Conservation (phyloP, 2,329 filamentous ascomycete species). For the Proliferodiscus dingleyae region DNA sequence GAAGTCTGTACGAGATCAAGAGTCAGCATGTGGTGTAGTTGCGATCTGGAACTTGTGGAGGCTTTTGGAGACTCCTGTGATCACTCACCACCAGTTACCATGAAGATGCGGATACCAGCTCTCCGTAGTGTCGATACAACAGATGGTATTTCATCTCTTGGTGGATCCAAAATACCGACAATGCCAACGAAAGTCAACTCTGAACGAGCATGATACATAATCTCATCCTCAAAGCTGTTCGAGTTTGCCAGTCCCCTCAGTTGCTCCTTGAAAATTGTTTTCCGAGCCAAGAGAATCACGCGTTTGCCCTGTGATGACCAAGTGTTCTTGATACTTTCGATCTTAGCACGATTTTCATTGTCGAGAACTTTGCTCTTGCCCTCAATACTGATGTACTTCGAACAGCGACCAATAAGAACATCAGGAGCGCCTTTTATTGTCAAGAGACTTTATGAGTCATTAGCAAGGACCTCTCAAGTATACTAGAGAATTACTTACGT, state of each 20-base stretch:
- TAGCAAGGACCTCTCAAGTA: slow-evolving; percentile 5
- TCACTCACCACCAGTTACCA: slow-evolving; percentile 46
- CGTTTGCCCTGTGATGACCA: slow-evolving; percentile 67
- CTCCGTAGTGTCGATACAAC: slow-evolving; percentile 58
- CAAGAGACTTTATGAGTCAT: slow-evolving; percentile 40
- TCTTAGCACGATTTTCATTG: slow-evolving; percentile 36
- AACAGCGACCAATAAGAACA: slow-evolving; percentile 61
- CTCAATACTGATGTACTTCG: slow-evolving; percentile 49
- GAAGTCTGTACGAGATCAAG: slow-evolving; percentile 53
- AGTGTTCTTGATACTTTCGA: slow-evolving; percentile 58
- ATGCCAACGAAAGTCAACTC: slow-evolving; percentile 50
- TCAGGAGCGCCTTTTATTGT: slow-evolving; percentile 80
- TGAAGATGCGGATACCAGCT: slow-evolving; percentile 71
- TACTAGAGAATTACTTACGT: slow-evolving; percentile 21
- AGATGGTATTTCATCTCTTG: slow-evolving; percentile 53
- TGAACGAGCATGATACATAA: slow-evolving; percentile 46
- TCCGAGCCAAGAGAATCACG: slow-evolving; percentile 62
- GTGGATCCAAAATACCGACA: slow-evolving; percentile 55
- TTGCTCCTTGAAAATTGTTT: slow-evolving; percentile 42
- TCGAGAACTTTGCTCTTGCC: slow-evolving; percentile 50
- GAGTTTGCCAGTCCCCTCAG: slow-evolving; percentile 40
- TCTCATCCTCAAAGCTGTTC: slow-evolving; percentile 50
- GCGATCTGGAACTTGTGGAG: too few relatives aligned
- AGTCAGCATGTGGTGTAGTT: slow-evolving; percentile 1
- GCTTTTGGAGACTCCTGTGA: too few relatives aligned